Base-by-base conservation (phyloP, 1,284 basidiomycete genomes). In the Trichosporon faecale region DNA sequence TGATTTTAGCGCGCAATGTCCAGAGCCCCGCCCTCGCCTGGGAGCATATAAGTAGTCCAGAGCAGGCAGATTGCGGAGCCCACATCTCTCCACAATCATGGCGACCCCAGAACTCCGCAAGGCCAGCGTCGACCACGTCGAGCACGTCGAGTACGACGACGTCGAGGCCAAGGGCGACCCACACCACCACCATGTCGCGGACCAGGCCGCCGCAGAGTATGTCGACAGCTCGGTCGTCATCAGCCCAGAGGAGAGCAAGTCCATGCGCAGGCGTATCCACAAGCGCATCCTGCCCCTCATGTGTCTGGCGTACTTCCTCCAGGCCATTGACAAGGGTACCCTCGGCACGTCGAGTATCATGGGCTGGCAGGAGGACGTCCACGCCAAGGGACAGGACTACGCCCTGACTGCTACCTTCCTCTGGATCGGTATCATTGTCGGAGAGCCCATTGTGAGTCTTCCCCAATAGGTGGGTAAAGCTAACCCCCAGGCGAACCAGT, bases 301-400 rank as follows among this genome's bases (percentile, higher is more conserved):
- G 18, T 71, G 69, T 37, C 65, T 73, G 14, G 66, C 67, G 33
- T 73, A 73, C 66, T 52, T 73, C 64, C 66, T 67, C 40, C 72
- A 73, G 66, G 69, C 69, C 12, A 67, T 73, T 21, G 73, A 75
- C 68, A 75, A 73, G 68, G 68, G 73, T 12, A 76, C 77, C 3
- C 60, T 74, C 12, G 71, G 71, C 21, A 65, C 75, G 1, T 60
- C 72, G 1, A 68, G 68, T 61, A 80, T 80, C 71, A 80, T 81
- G 79, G 79, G 79, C 8, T 78, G 78, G 78, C 67, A 73, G 37
- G 66, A 71, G 27, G 75, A 77, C 64, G 73, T 79, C 33, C 71
- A 71, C 18, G 79, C 79, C 3, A 66, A 70, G 27, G 77, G 77
- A 2, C 77, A 80, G 65, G 78, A 79, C 69, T 80, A 77, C 61